phyloP scores from a whole-genome alignment of 2,329 filamentous ascomycete species.

The Chaetomiaceae sp. region DNA sequence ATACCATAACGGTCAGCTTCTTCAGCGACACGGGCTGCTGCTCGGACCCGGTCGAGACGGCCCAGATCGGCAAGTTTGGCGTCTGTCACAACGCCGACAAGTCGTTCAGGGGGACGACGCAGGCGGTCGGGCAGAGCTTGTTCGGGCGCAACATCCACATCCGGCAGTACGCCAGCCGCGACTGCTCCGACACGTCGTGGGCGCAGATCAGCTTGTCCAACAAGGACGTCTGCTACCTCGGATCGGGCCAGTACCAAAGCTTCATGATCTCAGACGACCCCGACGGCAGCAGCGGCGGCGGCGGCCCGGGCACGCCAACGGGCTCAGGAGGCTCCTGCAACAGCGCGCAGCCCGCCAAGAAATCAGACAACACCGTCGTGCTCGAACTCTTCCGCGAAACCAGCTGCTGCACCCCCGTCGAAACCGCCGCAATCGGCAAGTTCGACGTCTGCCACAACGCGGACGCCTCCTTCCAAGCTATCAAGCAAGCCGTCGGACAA shows the following conservation, averaged over 20 bases:
- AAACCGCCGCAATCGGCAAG: neutral
- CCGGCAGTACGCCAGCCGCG: neutral
- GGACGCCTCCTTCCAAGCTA: neutral
- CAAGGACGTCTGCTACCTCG: neutral
- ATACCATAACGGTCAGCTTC: neutral
- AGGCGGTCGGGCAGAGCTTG: neutral
- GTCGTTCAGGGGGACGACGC: neutral
- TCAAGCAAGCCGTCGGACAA: slow-evolving; percentile 2
- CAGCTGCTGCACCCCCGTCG: slow-evolving; percentile 1
- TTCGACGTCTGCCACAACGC: slow-evolving; percentile 1
- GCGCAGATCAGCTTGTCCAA: neutral
- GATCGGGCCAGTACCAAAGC: slow-evolving; percentile 1
- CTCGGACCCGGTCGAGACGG: neutral
- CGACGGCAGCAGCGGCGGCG: neutral
- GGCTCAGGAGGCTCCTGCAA: slow-evolving; percentile 1
- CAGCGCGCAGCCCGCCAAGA: neutral
- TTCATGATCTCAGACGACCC: neutral
- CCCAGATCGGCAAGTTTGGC: neutral
- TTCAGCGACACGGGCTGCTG: slow-evolving; percentile 1
- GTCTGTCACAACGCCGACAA: neutral
- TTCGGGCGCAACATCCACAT: slow-evolving; percentile 9
- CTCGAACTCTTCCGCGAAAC: neutral
- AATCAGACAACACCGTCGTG: neutral
- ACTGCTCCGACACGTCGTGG: neutral
- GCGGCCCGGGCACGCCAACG: no score